These are phyloP conservation scores for Dendrostoma leiphaemia DNA, from an alignment of 2,329 filamentous ascomycete genomes.

Conservation along the genomic window DNA sequence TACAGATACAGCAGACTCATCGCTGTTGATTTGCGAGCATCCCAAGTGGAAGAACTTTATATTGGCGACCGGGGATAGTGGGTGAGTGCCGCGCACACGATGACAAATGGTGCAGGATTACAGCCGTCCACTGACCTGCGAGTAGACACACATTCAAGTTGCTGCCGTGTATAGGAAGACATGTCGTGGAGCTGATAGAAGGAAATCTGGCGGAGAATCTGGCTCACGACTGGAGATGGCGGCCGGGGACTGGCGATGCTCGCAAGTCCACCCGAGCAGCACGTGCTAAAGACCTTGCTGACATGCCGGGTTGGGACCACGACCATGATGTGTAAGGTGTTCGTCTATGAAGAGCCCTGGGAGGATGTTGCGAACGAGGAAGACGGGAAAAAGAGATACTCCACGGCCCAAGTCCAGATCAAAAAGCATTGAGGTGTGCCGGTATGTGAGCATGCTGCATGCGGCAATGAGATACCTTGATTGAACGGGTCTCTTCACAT, in stretches of 20 bases:
- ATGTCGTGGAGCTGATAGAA: conserved; percentile 44
- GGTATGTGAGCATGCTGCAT: too few relatives aligned
- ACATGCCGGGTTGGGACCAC: conserved; percentile 42
- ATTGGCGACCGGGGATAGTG: conserved; percentile 45
- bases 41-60: conserved; percentile 42
- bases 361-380: too few relatives aligned
- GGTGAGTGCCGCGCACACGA: conserved; percentile 30
- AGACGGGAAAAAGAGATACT: too few relatives aligned
- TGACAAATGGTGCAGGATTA: not conserved
- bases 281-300: conserved; percentile 40
- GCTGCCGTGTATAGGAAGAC: conserved; percentile 43
- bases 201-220: conserved; percentile 36
- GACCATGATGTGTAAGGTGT: too few relatives aligned
- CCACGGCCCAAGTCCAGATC: too few relatives aligned
- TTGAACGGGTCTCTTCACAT: too few relatives aligned
- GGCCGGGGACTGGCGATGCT: conserved; percentile 40
- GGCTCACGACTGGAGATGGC: conserved; percentile 41
- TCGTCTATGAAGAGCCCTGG: too few relatives aligned
- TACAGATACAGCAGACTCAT: conserved; percentile 32
- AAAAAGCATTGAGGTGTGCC: too few relatives aligned
- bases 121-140: conserved; percentile 5
- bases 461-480: too few relatives aligned
- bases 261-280: conserved; percentile 38
- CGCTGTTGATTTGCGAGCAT: conserved; percentile 34
- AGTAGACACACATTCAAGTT: conserved; percentile 44